Conservation (phyloP, 2,329 filamentous ascomycete species). For the Oidium heveae region DNA sequence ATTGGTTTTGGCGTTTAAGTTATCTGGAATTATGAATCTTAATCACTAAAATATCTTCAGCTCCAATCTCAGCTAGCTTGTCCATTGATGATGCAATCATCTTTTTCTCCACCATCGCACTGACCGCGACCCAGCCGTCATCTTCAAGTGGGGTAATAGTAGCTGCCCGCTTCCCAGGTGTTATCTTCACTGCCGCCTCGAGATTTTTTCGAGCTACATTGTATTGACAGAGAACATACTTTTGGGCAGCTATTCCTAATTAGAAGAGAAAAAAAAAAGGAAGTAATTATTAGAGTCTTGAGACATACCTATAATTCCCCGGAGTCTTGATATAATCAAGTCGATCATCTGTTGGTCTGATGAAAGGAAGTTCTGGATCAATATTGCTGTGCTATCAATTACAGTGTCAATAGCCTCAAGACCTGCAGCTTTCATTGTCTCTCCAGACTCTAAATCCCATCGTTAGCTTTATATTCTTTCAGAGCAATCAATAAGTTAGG, state of each 20-base stretch:
- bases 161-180: constrained; percentile 78
- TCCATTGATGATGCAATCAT: constrained; percentile 15
- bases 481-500: too few species aligned
- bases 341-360: constrained; percentile 60
- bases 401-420: constrained; percentile 89
- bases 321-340: constrained; percentile 64
- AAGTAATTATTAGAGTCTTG: too few species aligned
- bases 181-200: constrained; percentile 44
- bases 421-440: constrained; percentile 92
- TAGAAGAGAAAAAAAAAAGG: not conserved
- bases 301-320: constrained; percentile 59
- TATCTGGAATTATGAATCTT: constrained; percentile 14
- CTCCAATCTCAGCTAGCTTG: constrained; percentile 13
- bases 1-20: constrained; percentile 3
- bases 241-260: constrained; percentile 41
- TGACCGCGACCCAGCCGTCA: constrained; percentile 21
- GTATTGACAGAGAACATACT: constrained; percentile 87
- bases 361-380: constrained; percentile 73
- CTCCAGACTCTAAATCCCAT: constrained; percentile 77
- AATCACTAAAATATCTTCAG: constrained; percentile 14
- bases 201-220: constrained; percentile 59
- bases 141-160: constrained; percentile 78
- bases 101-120: constrained; percentile 14
- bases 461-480: too few species aligned
- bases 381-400: constrained; percentile 60